Evolutionary conservation across 345 rosid genomes (phyloP).

Genomic region (Leavenworthia alabamica): DNA sequence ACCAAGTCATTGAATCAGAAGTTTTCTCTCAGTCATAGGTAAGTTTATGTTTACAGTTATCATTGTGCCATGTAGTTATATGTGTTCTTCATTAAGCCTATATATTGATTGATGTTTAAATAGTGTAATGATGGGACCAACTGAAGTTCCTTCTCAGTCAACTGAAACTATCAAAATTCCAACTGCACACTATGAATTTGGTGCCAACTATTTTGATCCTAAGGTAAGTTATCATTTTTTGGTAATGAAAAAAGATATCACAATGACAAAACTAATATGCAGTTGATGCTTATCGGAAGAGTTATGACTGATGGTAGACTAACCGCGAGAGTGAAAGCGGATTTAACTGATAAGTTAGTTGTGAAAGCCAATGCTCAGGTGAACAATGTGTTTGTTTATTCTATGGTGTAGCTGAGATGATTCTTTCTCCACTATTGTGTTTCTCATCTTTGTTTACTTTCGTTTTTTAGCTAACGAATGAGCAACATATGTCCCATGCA

Average conservation of each 20-base stretch:
- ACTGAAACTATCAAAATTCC: constrained; percentile 82
- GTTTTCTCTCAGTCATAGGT: constrained; percentile 93
- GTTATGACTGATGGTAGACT: constrained; percentile 85
- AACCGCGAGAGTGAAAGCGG: constrained; percentile 82
- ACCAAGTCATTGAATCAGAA: constrained; percentile 77
- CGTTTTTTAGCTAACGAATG: constrained; percentile 61
- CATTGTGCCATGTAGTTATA: not conserved
- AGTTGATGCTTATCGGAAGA: constrained; percentile 94
- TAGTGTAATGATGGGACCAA: constrained; percentile 91
- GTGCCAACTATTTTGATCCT: constrained; percentile 82
- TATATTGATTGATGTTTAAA: constrained; percentile 2
- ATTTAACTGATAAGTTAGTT: constrained; percentile 64
- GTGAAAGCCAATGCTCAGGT: constrained; percentile 92
- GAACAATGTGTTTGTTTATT: not conserved
- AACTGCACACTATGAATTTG: constrained; percentile 87
- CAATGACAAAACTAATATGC: constrained; percentile 9
- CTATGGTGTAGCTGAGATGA: not conserved
- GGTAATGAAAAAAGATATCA: not conserved
- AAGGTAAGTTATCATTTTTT: constrained; percentile 30
- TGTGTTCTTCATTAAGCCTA: constrained; percentile 7
- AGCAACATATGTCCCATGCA: constrained; percentile 83
- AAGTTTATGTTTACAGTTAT: not conserved
- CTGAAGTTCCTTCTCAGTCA: constrained; percentile 86
- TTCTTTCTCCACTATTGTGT: not conserved
- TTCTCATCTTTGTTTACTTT: constrained; percentile 13